Conservation (phyloP, 257 asterid species). For the Solanum virginianum region DNA sequence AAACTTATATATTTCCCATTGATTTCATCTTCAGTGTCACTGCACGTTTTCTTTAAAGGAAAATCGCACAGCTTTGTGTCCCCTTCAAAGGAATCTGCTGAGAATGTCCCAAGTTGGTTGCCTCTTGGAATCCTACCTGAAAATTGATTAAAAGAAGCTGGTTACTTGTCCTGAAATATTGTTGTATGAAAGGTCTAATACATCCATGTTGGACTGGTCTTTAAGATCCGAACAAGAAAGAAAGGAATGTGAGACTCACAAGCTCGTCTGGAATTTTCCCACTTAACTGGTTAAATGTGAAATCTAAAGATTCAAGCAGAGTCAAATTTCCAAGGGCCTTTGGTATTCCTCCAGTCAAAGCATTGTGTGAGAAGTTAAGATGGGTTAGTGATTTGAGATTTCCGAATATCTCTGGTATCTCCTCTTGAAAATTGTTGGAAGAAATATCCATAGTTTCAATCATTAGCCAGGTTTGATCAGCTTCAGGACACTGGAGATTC, state of each 20-base stretch:
- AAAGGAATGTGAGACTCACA: too few species aligned
- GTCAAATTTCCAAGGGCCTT: background rate
- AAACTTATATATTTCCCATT: background rate
- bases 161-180: constrained; percentile 19
- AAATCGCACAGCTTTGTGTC: constrained; percentile 2
- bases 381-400: background rate
- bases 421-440: background rate
- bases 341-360: background rate
- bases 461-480: background rate
- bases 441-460: too few species aligned
- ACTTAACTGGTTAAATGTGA: constrained; percentile 2
- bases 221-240: constrained; percentile 15
- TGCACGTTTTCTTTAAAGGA: background rate
- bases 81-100: constrained; percentile 8
- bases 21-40: background rate
- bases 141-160: constrained; percentile 19
- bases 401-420: background rate
- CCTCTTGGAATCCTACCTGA: constrained; percentile 19
- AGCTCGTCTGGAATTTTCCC: constrained; percentile 33
- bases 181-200: constrained; percentile 24
- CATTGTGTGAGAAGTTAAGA: background rate
- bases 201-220: background rate
- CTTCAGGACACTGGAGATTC: background rate
- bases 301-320: background rate
- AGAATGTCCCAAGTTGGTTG: constrained; percentile 18